A percentile compares a stretch with the other conserved stretches of the same genome.
phyloP scores from a whole-genome alignment of 805 yeast genomes.

The Cyberlindnera sargentensis region DNA sequence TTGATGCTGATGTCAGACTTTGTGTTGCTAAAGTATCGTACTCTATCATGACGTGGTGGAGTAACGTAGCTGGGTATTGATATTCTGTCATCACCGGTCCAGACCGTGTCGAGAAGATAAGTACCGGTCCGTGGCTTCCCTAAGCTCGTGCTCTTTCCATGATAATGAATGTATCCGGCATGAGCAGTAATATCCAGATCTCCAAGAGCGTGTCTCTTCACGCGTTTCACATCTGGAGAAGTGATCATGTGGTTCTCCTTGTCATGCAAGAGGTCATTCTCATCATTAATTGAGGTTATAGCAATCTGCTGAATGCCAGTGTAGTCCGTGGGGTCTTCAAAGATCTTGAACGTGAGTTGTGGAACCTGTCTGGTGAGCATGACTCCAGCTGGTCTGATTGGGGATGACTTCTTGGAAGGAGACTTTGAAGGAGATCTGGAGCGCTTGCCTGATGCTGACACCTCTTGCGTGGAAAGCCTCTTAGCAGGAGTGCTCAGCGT shows the following conservation, averaged over 20 bases:
- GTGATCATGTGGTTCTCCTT: constrained; percentile 13
- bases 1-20: constrained; percentile 12
- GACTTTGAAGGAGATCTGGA: constrained; percentile 8
- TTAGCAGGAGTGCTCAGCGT: constrained; percentile 7
- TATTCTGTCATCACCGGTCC: constrained; percentile 10
- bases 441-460: background rate
- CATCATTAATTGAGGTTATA: constrained; percentile 10
- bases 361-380: constrained; percentile 6
- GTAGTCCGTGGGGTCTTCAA: constrained; percentile 20
- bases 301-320: constrained; percentile 12
- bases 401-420: constrained; percentile 5
- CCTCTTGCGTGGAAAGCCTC: background rate
- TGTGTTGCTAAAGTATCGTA: constrained; percentile 15
- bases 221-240: background rate
- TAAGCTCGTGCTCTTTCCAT: background rate
- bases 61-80: constrained; percentile 20
- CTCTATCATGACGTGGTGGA: constrained; percentile 20
- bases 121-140: constrained; percentile 5
- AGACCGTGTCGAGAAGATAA: constrained; percentile 11
- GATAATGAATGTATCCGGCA: constrained; percentile 15
- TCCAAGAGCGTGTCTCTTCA: constrained; percentile 3
- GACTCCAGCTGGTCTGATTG: background rate
- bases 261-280: constrained; percentile 11
- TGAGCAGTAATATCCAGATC: constrained; percentile 15
- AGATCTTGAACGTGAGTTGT: constrained; percentile 18